phyloP scores from a whole-genome alignment of 2,329 filamentous ascomycete species.

The Capronia epimyces region DNA sequence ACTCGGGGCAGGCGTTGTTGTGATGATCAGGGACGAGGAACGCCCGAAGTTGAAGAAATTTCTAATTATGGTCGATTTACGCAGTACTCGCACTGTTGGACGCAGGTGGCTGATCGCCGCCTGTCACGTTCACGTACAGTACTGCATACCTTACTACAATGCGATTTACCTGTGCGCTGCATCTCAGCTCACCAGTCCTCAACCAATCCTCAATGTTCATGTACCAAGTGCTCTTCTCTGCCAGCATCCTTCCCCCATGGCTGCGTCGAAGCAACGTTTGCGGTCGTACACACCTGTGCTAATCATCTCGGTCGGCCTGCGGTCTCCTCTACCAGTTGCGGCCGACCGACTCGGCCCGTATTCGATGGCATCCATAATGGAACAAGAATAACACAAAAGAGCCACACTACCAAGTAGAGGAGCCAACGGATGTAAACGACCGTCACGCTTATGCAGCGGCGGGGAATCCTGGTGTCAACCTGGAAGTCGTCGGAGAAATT shows the following conservation, averaged over 20 bases:
- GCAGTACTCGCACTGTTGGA: not conserved
- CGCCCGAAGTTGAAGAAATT: not conserved
- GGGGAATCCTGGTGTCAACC: conserved; percentile 4
- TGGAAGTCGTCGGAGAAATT: conserved; percentile 10
- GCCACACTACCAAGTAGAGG: not conserved
- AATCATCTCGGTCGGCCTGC: not conserved
- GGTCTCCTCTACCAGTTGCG: not conserved
- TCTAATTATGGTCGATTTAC: too few relatives aligned
- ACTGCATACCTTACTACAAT: too few relatives aligned
- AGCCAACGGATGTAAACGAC: conserved; percentile 7
- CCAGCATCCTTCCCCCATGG: too few relatives aligned
- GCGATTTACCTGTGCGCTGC: conserved; percentile 8
- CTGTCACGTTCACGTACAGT: not conserved
- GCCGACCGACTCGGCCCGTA: too few relatives aligned
- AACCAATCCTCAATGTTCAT: not conserved
- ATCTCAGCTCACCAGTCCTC: not conserved
- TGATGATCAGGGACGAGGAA: conserved; percentile 7
- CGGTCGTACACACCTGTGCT: not conserved
- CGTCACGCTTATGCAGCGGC: conserved; percentile 20
- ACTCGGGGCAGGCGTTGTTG: too few relatives aligned
- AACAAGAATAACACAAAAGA: not conserved
- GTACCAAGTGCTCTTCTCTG: too few relatives aligned
- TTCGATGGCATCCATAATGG: not conserved
- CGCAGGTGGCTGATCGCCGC: not conserved
- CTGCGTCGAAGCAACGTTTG: not conserved